Conservation (phyloP, 129 eudicot species). For the Dittrichia graveolens region DNA sequence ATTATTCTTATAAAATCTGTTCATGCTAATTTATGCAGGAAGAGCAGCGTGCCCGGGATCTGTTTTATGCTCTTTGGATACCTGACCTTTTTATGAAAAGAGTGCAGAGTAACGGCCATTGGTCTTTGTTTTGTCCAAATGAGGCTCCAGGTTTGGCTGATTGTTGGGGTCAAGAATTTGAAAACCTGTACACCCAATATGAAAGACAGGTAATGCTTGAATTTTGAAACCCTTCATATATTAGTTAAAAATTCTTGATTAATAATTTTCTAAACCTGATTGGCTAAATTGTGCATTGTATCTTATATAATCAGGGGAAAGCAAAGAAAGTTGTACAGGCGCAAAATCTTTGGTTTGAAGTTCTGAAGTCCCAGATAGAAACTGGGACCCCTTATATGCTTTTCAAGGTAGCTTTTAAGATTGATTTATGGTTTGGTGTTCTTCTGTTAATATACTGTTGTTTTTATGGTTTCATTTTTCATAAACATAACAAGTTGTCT, state of each 20-base stretch:
- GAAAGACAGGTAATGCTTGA: conserved; percentile 63
- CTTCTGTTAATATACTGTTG: neutral
- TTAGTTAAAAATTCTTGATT: no score
- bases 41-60: conserved; percentile 93
- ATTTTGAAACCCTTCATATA: neutral
- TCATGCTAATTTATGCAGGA: conserved; percentile 51
- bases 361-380: conserved; percentile 81
- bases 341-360: conserved; percentile 83
- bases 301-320: conserved; percentile 56
- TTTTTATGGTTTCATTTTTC: neutral
- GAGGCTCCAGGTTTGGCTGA: conserved; percentile 98
- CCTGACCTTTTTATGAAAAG: conserved; percentile 97
- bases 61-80: conserved; percentile 93
- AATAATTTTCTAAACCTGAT: no score
- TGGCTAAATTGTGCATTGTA: neutral
- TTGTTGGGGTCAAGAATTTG: conserved; percentile 96
- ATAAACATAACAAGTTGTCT: neutral
- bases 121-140: conserved; percentile 98
- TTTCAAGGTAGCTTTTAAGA: conserved; percentile 56
- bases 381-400: conserved; percentile 99
- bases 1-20: neutral
- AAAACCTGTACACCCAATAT: conserved; percentile 67
- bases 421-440: neutral
- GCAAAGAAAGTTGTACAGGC: conserved; percentile 87
- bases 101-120: conserved; percentile 61